Evolutionary conservation across 2,329 filamentous ascomycete genomes (phyloP).

Genomic region (Metarhizium anisopliae): DNA sequence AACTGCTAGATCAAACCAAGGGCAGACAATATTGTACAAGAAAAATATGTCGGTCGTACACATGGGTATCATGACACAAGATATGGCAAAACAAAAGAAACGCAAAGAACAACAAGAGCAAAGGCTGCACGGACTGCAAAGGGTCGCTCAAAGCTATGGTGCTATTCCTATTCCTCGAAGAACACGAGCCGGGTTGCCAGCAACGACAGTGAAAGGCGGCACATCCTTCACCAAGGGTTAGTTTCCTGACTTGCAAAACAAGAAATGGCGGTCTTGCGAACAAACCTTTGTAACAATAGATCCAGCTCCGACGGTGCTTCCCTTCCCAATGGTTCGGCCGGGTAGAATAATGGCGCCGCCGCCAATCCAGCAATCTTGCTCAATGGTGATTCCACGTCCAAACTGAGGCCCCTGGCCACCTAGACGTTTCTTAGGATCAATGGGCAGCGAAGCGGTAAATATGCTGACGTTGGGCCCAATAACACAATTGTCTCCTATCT

Average conservation of each 20-base stretch:
- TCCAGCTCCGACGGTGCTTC: conserved; percentile 71
- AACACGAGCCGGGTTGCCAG: conserved; percentile 60
- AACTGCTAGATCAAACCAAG: neutral
- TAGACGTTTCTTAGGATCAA: conserved; percentile 63
- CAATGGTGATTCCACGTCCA: conserved; percentile 66
- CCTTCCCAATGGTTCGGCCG: conserved; percentile 71
- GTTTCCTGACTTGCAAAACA: neutral
- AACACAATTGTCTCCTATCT: conserved; percentile 67
- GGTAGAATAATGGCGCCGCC: conserved; percentile 70
- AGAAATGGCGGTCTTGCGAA: neutral
- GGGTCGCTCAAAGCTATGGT: conserved; percentile 13
- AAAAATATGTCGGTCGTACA: conserved; percentile 5
- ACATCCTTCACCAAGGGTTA: conserved; percentile 42
- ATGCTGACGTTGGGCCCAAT: conserved; percentile 83
- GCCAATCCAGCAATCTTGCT: conserved; percentile 78
- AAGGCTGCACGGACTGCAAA: neutral
- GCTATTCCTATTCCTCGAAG: conserved; percentile 30
- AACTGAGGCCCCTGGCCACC: conserved; percentile 65
- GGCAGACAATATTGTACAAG: conserved; percentile 12
- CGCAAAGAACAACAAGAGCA: neutral
- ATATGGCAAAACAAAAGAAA: conserved; percentile 2
- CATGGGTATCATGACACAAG: conserved; percentile 24
- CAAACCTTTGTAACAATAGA: conserved; percentile 72
- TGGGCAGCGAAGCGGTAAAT: conserved; percentile 63
- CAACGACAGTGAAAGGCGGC: conserved; percentile 58